phyloP scores from a whole-genome alignment of 352 stramenopile genomes.

The Thraustotheca clavata region DNA sequence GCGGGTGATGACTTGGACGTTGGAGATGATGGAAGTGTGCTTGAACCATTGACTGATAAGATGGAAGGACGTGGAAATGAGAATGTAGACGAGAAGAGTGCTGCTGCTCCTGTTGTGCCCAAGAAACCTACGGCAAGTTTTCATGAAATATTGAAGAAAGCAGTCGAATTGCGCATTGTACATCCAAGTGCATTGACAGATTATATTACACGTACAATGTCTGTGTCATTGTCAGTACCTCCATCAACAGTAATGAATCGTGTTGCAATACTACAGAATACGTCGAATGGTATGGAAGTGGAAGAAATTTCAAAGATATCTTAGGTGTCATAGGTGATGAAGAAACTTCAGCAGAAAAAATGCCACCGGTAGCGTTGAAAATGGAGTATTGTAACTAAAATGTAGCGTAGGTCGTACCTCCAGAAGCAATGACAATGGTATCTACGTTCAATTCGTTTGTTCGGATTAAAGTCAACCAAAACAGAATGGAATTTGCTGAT shows the following conservation, averaged over 20 bases:
- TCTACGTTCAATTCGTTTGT: constrained; percentile 3
- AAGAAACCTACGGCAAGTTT: constrained; percentile 3
- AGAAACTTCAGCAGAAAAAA: no score
- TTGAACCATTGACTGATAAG: no score
- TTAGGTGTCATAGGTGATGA: no score
- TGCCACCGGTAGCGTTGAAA: background rate
- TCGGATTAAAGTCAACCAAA: constrained; percentile 20
- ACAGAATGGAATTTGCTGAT: constrained; percentile 14
- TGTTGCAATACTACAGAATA: background rate
- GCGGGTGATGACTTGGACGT: background rate
- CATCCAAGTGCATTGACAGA: constrained; percentile 1
- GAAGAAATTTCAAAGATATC: no score
- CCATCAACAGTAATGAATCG: background rate
- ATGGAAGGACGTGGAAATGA: no score
- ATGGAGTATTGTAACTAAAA: background rate
- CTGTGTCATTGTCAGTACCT: background rate
- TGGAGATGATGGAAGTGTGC: background rate
- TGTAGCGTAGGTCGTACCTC: background rate
- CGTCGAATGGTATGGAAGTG: background rate
- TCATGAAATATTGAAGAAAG: constrained; percentile 12
- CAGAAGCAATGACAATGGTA: background rate
- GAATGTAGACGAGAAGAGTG: constrained; percentile 14
- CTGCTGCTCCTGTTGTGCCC: background rate
- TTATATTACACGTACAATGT: background rate
- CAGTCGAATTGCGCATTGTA: constrained; percentile 1